A percentile compares a stretch with the other conserved stretches of the same genome.
These are phyloP conservation scores for Tritrichomonas musculus DNA, from an alignment of 208 protist species.

Conservation along the genomic window DNA sequence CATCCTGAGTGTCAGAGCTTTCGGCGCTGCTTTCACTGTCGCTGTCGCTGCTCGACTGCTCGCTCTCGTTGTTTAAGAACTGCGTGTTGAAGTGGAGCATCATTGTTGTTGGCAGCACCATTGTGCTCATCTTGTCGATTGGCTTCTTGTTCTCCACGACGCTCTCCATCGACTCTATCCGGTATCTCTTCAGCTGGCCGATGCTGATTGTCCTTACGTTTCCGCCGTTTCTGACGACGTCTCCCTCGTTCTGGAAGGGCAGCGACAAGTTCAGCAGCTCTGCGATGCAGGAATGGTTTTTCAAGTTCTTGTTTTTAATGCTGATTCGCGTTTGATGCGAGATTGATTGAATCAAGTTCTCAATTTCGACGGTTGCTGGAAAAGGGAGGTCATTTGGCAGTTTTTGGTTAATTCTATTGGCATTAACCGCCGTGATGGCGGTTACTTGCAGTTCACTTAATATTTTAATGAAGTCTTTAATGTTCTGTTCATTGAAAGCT, in stretches of 20 bases:
- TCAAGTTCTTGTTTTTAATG: not conserved
- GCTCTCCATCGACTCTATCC: too few species aligned
- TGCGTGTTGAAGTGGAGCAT: too few species aligned
- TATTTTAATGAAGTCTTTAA: not conserved
- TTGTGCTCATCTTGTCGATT: too few species aligned
- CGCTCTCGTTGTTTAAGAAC: too few species aligned
- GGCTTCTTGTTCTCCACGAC: too few species aligned
- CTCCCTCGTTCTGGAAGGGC: not conserved
- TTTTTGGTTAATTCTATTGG: not conserved
- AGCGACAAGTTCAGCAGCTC: not conserved
- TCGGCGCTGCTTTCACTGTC: too few species aligned
- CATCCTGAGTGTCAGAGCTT: too few species aligned
- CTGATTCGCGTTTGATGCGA: not conserved
- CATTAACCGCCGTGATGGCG: not conserved
- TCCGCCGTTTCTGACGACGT: not conserved
- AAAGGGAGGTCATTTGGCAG: conserved; percentile 9
- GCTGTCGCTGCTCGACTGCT: too few species aligned
- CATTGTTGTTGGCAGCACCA: too few species aligned
- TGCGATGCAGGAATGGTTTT: not conserved
- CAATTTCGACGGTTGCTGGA: not conserved
- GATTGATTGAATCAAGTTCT: not conserved
- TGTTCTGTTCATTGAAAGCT: too few species aligned
- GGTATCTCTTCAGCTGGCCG: too few species aligned
- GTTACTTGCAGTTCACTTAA: not conserved
- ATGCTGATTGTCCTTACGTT: not conserved